A percentile compares a stretch with the other conserved stretches of the same genome.
phyloP scores from a whole-genome alignment of 2,329 filamentous ascomycete genomes.

The Fusarium praegraminearum region DNA sequence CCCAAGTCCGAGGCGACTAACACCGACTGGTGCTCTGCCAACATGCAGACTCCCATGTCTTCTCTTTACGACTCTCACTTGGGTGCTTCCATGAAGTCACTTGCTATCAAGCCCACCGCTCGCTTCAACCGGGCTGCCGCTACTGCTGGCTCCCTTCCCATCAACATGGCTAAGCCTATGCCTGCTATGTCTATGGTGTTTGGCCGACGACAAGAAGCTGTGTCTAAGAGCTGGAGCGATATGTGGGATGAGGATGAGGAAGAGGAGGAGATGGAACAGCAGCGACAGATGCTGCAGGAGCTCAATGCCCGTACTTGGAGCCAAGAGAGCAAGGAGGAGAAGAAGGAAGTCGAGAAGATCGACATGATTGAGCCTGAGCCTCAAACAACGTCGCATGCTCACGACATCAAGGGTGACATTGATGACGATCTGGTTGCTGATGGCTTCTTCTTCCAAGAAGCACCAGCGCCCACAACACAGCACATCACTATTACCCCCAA shows the following conservation, averaged over 20 bases:
- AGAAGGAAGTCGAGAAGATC: constrained; percentile 39
- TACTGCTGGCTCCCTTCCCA: constrained; percentile 78
- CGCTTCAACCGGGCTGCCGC: constrained; percentile 62
- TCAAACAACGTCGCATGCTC: constrained; percentile 39
- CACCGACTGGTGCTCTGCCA: constrained; percentile 82
- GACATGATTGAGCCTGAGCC: constrained; percentile 32
- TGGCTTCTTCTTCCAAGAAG: constrained; percentile 80
- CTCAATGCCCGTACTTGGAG: constrained; percentile 84
- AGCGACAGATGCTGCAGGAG: constrained; percentile 66
- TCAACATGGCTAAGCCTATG: constrained; percentile 81
- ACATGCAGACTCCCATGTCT: constrained; percentile 80
- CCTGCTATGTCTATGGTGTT: constrained; percentile 84
- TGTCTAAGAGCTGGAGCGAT: constrained; percentile 99
- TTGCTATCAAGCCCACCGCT: constrained; percentile 64
- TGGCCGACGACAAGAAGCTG: constrained; percentile 78
- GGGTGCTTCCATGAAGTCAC: constrained; percentile 82
- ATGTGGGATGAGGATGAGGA: constrained; percentile 94
- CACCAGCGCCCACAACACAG: constrained; percentile 55
- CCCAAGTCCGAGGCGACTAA: constrained; percentile 78
- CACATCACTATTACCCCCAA: constrained; percentile 58
- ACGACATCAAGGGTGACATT: constrained; percentile 61
- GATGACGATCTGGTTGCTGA: constrained; percentile 76
- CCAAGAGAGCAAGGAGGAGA: constrained; percentile 71
- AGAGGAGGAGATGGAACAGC: constrained; percentile 72
- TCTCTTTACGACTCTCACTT: constrained; percentile 88